Evolutionary conservation across 2,329 filamentous ascomycete genomes (phyloP), one percentile per base, ranked within the genome.

Genomic region (Fusarium pilosicola): DNA sequence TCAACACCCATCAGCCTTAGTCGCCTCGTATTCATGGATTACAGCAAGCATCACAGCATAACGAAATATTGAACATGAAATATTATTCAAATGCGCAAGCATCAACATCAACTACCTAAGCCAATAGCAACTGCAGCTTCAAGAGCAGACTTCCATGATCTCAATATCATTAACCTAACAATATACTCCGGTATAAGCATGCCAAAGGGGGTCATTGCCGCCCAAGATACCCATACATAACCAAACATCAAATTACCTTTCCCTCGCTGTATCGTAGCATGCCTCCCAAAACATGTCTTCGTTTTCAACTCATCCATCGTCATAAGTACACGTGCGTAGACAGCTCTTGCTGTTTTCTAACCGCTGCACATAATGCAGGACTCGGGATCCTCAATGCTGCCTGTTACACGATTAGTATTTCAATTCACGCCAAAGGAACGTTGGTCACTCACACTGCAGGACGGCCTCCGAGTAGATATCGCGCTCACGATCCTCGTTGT

Each of bases 351-450:
- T 41, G 42, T 39, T 52, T 26, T 79, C 83, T 89, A 98, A 86
- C 95, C 96, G 84, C 94, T 97, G 91, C 96, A 99, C 96, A 99
- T 98, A 74, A 97, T 82, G 82, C 96, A 99, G 54, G 92, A 88
- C 82, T 99, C 96, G 77, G 93, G 94, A 87, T 98, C 98, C 81
- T 98, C 95, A 83, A 99, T 98, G 85, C 95, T 98, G 88, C 91
- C 91, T 93, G 68, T 78, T 48, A 59, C 32, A 54, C 78, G 77
- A 80, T 87, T 79, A 84, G 79, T n/a, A 57, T 57, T 11, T 41
- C 28, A 18, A 28, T 56, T 17, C 13, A 18, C 22, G 32, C 14
- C 11, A 3, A 7, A 9, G 24, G 14, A 36, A 20, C 20, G 34
- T 10, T 20, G 10, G 30, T 54, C 62, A 88, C 91, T 91, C 86